Evolutionary conservation across 1,284 basidiomycete species (phyloP), one percentile per base, ranked within the genome.

Genomic region (Polyporus tsugae): DNA sequence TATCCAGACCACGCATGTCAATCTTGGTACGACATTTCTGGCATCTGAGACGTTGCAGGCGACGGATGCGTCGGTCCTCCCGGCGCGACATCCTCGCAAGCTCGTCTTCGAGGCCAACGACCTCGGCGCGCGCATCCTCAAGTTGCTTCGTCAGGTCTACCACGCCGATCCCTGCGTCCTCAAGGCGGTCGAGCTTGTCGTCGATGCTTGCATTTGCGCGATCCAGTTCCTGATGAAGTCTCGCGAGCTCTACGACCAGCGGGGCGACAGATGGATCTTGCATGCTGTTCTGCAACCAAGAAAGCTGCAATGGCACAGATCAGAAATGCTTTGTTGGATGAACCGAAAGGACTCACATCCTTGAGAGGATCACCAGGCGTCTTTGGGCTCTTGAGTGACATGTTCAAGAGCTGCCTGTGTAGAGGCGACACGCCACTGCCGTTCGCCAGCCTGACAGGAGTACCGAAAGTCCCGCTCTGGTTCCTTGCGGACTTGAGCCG

Each of bases 191-290:
- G 10, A 96, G 84, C 78, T 95, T 95, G 74, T 94, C 89, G 73
- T 96, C 94, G 61, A 96, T 92, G 73, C 87, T 91, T 53, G 92
- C 88, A 77, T 95, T 95, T 4, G 93, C 94, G 2, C 78, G 82
- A 70, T 92, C 89, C 22, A 96, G 87, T 71, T 95, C 89, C 15
- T 82, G 81, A 72, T 94, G 91, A 62, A 94, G 79, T 35, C 90
- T 86, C 49, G 81, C 82, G 62, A 94, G 90, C 77, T 94, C 91
- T 9, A 83, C 80, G 25, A 93, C 72, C 33, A 93, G 79, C 52
- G 89, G 90, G 17, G 88, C 82, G 2, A 85, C 78, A 9, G 84
- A 81, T 3, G 84, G 80, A 70, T 91, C 90, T 15, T 79, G 76
- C 15, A 83, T 81, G 6, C 83, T 84, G 36, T 84, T 86, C 72